Conservation (phyloP, 192 early-diverging fungal species). For the Gonapodya sp. region DNA sequence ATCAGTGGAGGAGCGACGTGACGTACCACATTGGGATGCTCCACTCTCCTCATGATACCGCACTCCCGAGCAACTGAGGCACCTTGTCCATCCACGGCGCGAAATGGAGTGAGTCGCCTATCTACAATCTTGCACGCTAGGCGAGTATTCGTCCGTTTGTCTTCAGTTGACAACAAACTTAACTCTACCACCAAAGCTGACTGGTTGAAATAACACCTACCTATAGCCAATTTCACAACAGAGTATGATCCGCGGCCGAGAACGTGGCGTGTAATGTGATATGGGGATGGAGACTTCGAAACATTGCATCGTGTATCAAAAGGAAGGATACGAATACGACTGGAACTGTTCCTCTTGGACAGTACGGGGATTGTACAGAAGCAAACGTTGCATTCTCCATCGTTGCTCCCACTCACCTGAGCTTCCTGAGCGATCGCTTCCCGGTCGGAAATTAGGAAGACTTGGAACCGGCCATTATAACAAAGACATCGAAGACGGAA, state of each 20-base stretch:
- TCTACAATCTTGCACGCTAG: constrained; percentile 8
- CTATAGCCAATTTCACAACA: not conserved
- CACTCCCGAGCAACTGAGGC: not conserved
- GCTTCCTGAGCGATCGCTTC: not conserved
- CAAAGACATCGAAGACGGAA: no score
- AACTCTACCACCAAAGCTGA: no score
- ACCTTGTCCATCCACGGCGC: not conserved
- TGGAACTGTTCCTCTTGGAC: no score
- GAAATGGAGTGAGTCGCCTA: not conserved
- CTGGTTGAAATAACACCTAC: not conserved
- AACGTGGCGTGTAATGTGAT: constrained; percentile 1
- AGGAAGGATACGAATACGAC: no score
- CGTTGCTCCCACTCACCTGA: not conserved
- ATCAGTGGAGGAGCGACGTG: not conserved
- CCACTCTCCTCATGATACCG: not conserved
- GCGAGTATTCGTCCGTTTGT: not conserved
- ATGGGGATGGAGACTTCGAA: not conserved
- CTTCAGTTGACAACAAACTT: no score
- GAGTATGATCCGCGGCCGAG: constrained; percentile 7
- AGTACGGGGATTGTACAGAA: no score
- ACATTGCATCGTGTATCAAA: not conserved
- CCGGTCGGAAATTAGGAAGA: not conserved
- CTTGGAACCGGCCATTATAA: no score
- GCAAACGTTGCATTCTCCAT: no score
- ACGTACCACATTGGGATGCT: not conserved